Evolutionary conservation across 192 early-diverging fungal species (phyloP).

Genomic region (Endogone sp.): DNA sequence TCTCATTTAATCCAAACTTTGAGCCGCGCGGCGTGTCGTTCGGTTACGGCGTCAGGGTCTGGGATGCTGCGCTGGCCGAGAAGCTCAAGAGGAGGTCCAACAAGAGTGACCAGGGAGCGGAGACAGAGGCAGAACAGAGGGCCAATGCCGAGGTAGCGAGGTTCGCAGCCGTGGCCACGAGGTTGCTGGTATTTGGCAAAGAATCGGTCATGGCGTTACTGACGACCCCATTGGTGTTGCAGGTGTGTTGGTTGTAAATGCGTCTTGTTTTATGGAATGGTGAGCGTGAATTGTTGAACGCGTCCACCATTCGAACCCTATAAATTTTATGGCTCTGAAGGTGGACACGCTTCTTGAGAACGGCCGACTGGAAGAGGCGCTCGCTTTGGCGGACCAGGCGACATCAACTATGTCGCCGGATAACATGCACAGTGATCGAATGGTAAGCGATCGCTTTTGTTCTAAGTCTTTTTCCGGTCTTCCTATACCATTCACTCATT

Average conservation of each 20-base stretch:
- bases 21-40: constrained; percentile 48
- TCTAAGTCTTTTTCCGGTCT: not conserved
- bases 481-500: no score
- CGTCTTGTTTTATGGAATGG: not conserved
- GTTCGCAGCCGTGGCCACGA: constrained; percentile 37
- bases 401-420: constrained; percentile 34
- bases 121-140: not conserved
- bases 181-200: constrained; percentile 51
- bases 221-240: constrained; percentile 53
- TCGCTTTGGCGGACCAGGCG: constrained; percentile 53
- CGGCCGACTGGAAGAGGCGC: constrained; percentile 54
- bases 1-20: constrained; percentile 28
- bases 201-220: constrained; percentile 57
- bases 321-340: constrained; percentile 9
- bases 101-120: not conserved
- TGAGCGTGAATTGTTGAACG: not conserved
- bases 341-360: constrained; percentile 54
- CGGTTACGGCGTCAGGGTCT: constrained; percentile 47
- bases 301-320: no score
- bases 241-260: constrained; percentile 30
- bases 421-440: constrained; percentile 40
- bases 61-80: constrained; percentile 36
- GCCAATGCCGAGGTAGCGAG: constrained; percentile 9
- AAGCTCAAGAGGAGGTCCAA: constrained; percentile 8
- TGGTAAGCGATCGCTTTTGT: constrained; percentile 31